Percentiles rank a stretch among this genome's conserved stretches.
Conservation (phyloP, 108 stramenopile genomes). For the Mayamaea pseudoterrestris region DNA sequence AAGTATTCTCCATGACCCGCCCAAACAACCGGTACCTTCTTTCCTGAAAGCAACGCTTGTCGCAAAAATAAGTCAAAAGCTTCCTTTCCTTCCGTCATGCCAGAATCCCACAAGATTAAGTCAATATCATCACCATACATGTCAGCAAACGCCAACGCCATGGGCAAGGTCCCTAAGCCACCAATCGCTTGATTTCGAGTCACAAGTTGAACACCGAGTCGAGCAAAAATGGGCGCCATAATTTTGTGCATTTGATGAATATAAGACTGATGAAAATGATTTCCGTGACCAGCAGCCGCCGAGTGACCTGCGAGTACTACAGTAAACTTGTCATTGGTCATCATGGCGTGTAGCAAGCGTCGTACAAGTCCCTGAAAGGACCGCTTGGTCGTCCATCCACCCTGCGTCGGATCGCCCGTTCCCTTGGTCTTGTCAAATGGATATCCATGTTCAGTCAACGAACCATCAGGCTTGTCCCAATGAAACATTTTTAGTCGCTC, state of each 20-base stretch:
- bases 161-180: constrained; percentile 23
- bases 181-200: constrained; percentile 27
- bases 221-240: constrained; percentile 47
- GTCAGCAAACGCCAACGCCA: constrained; percentile 21
- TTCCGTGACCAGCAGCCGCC: constrained; percentile 57
- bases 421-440: too few relatives aligned
- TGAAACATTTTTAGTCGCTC: constrained; percentile 46
- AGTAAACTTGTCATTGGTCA: constrained; percentile 69
- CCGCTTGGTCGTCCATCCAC: constrained; percentile 71
- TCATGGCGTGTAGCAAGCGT: constrained; percentile 73
- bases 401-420: too few relatives aligned
- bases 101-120: constrained; percentile 46
- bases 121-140: constrained; percentile 46
- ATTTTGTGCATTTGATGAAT: constrained; percentile 48
- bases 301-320: constrained; percentile 59
- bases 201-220: constrained; percentile 37
- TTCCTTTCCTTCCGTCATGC: constrained; percentile 10
- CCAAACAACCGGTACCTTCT: constrained; percentile 58
- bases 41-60: constrained; percentile 46
- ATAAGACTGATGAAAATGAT: constrained; percentile 61
- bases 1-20: constrained; percentile 38
- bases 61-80: constrained; percentile 44
- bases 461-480: constrained; percentile 37
- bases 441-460: too few relatives aligned
- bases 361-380: constrained; percentile 55